Evolutionary conservation across 257 asterid species (phyloP).

Genomic region (Solanum etuberosum): DNA sequence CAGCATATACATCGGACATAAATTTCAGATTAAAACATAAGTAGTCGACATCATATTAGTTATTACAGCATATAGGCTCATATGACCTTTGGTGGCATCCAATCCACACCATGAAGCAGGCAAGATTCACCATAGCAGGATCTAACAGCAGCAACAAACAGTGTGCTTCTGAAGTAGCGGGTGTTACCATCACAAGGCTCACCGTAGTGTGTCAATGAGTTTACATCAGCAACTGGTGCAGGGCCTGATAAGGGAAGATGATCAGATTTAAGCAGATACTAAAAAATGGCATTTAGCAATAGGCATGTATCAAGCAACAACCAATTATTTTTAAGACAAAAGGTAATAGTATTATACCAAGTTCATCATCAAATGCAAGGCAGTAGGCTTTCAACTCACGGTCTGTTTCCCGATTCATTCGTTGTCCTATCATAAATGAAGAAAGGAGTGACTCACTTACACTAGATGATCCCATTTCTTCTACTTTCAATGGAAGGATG

Average conservation of each 20-base stretch:
- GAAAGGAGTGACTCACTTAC: conserved; percentile 74
- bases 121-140: conserved; percentile 94
- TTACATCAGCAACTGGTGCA: conserved; percentile 72
- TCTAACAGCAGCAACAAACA: conserved; percentile 97
- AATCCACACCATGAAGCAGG: conserved; percentile 95
- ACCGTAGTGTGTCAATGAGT: conserved; percentile 88
- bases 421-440: conserved; percentile 79
- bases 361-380: conserved; percentile 86
- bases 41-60: neutral
- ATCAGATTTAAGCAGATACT: neutral
- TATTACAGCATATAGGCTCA: neutral
- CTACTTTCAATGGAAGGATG: conserved; percentile 47
- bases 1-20: neutral
- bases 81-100: conserved; percentile 97
- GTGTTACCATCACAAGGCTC: conserved; percentile 97
- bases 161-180: conserved; percentile 86
- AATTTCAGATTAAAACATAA: neutral
- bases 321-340: neutral
- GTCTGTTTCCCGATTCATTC: conserved; percentile 90
- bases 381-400: conserved; percentile 94
- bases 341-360: conserved; percentile 27
- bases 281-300: neutral
- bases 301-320: neutral
- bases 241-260: conserved; percentile 35
- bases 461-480: conserved; percentile 16